phyloP scores from a whole-genome alignment of 1,284 basidiomycete species.

The Cutaneotrichosporon cavernicola region DNA sequence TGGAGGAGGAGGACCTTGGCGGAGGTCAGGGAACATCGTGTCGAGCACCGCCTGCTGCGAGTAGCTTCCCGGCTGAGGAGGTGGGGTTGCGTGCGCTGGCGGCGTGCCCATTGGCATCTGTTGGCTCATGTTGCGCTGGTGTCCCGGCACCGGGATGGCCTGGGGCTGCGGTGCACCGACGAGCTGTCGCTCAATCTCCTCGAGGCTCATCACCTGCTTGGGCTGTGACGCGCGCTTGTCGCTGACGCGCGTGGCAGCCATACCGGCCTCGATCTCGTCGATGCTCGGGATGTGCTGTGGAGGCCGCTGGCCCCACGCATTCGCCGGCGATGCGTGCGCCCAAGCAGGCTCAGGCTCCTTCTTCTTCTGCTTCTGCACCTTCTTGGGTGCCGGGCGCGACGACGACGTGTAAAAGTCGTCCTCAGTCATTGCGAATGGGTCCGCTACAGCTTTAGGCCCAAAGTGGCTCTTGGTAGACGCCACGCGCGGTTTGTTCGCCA shows the following conservation, averaged over 20 bases:
- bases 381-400: slow-evolving; percentile 34
- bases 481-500: slow-evolving; percentile 27
- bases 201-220: slow-evolving; percentile 44
- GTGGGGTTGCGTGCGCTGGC: slow-evolving; percentile 27
- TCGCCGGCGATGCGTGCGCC: slow-evolving; percentile 37
- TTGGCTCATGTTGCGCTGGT: slow-evolving; percentile 43
- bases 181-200: slow-evolving; percentile 55
- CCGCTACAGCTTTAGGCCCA: slow-evolving; percentile 40
- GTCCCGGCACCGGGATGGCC: slow-evolving; percentile 15
- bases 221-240: slow-evolving; percentile 21
- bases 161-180: slow-evolving; percentile 30
- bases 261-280: slow-evolving; percentile 92
- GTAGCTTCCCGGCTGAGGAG: slow-evolving; percentile 39
- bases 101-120: slow-evolving; percentile 37
- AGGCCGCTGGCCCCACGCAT: slow-evolving; percentile 54
- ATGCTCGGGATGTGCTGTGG: slow-evolving; percentile 68
- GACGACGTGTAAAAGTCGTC: slow-evolving; percentile 49
- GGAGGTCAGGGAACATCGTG: slow-evolving; percentile 51
- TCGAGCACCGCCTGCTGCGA: slow-evolving; percentile 46
- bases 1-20: slow-evolving; percentile 31
- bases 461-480: slow-evolving; percentile 47
- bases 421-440: slow-evolving; percentile 52
- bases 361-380: slow-evolving; percentile 24
- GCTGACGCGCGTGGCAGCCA: slow-evolving; percentile 54
- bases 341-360: slow-evolving; percentile 33